A percentile compares a stretch with the other conserved stretches of the same genome.
phyloP scores from a whole-genome alignment of 1,284 basidiomycete genomes.

The Golubevia pallescens region DNA sequence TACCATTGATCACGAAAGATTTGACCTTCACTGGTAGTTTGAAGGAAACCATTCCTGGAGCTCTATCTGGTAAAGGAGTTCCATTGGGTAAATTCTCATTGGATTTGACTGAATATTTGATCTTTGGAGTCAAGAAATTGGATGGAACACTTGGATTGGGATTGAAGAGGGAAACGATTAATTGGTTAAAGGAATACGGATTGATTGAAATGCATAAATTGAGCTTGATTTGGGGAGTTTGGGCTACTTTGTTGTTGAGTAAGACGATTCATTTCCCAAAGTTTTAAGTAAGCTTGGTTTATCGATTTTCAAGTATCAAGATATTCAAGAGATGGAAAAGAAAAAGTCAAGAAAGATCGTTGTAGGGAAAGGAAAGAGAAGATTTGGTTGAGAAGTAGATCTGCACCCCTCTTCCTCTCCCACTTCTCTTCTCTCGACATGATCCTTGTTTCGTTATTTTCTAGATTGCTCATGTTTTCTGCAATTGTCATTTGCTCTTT shows the following conservation, averaged over 20 bases:
- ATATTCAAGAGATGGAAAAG: no score
- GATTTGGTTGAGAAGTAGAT: no score
- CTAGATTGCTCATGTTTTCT: no score
- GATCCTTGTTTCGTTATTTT: no score
- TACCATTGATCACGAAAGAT: conserved; percentile 28
- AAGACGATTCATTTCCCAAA: conserved; percentile 62
- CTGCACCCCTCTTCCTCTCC: no score
- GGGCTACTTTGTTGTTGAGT: conserved; percentile 55
- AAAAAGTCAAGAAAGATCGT: no score
- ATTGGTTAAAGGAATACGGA: no score
- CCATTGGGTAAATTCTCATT: conserved; percentile 37
- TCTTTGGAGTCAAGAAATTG: conserved; percentile 7
- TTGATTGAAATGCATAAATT: conserved; percentile 40
- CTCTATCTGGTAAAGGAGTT: conserved; percentile 26
- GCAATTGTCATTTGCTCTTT: no score
- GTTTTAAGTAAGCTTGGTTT: conserved; percentile 25
- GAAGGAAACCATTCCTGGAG: conserved; percentile 26
- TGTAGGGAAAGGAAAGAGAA: no score
- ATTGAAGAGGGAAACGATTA: background rate
- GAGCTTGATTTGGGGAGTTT: conserved; percentile 43
- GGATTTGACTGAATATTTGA: conserved; percentile 18
- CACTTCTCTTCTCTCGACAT: no score
- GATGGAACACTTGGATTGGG: conserved; percentile 12
- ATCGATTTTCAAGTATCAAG: no score
- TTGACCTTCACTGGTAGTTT: conserved; percentile 39